Conservation (phyloP, 441 rosid genomes). For the Gossypium aridum region DNA sequence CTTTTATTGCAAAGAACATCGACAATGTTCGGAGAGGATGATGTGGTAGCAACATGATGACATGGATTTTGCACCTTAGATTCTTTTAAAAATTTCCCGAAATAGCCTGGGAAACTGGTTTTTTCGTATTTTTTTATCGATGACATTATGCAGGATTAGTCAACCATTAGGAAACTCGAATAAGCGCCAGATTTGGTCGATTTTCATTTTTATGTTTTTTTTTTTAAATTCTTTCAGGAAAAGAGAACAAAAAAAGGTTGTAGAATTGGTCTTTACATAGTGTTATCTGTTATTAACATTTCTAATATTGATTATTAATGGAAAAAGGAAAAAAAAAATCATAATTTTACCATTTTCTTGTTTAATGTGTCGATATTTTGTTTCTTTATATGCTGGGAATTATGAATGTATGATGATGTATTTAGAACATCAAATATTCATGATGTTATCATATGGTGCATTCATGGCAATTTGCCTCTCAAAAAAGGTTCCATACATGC, state of each 20-base stretch:
- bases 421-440: background rate
- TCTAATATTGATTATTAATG: conserved; percentile 17
- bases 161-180: conserved; percentile 22
- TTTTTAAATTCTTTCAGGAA: conserved; percentile 31
- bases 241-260: conserved; percentile 14
- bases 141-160: conserved; percentile 24
- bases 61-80: no score
- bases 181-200: conserved; percentile 24
- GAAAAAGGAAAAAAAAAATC: background rate
- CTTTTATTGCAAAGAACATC: conserved; percentile 4
- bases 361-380: background rate
- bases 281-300: no score
- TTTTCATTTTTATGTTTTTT: no score
- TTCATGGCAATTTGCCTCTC: background rate
- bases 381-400: background rate
- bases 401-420: background rate
- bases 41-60: background rate
- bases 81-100: no score
- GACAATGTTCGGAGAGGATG: conserved; percentile 16
- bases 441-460: background rate
- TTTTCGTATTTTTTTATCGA: no score
- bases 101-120: no score
- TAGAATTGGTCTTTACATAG: conserved; percentile 24
- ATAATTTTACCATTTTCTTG: background rate
- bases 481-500: background rate